Base-by-base conservation (phyloP, 768 basidiomycete genomes). In the Atractiella rhizophila region DNA sequence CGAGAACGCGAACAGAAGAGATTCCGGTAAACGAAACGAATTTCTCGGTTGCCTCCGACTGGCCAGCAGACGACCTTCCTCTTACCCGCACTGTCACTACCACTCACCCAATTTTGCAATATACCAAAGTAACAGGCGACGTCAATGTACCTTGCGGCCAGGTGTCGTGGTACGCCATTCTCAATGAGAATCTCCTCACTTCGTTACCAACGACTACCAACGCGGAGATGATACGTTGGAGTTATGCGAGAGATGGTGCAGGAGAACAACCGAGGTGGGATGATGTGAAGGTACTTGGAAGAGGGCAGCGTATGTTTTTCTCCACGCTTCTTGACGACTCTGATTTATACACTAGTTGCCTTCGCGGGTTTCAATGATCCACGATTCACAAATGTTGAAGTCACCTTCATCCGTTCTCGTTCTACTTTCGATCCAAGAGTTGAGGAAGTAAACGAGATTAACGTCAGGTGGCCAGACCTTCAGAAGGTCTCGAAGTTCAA, bases 71-170 rank as follows among this genome's bases (percentile, higher is more conserved):
- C n/a, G n/a, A n/a, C n/a, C n/a, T n/a, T n/a, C n/a, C n/a, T n/a
- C n/a, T n/a, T n/a, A n/a, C n/a, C n/a, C n/a, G n/a, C n/a, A n/a
- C n/a, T n/a, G n/a, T n/a, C n/a, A n/a, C n/a, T n/a, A n/a, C n/a
- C n/a, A n/a, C n/a, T n/a, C n/a, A n/a, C n/a, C n/a, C 42, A 4
- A 29, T 43, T 15, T 28, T 43, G 25, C 36, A 43, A 25, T 41
- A 28, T 15, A 28, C 39, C 37, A 43, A 43, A 39, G 16, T 42
- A n/a, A 43, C 42, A 15, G 42, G 42, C 18, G 42, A 43, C 28
- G 39, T 43, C 10, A 43, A 43, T 28, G 42, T 43, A 4, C 42
- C 42, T 16, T 35, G 36, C 31, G 42, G 42, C 6, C 42, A 43
- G 21, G 42, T 43, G n/a, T 35, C 31, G 19, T 43, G 42, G 42